Conservation (phyloP, 805 yeast species). For the Candida montana region DNA sequence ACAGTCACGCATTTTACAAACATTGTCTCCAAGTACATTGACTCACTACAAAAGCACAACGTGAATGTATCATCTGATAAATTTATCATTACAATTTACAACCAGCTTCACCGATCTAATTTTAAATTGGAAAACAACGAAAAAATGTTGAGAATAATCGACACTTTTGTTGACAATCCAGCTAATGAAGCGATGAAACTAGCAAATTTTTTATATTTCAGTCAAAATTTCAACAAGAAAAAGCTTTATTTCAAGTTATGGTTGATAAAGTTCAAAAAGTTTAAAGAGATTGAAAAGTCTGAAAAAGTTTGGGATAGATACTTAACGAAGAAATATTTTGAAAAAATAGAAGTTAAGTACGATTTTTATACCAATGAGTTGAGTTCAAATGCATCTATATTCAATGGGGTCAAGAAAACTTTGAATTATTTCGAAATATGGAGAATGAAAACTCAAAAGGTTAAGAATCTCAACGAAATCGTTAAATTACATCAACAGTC, state of each 20-base stretch:
- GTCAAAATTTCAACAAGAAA: conserved; percentile 6
- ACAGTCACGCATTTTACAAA: conserved; percentile 15
- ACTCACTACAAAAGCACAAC: conserved; percentile 13
- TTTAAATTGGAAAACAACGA: conserved; percentile 3
- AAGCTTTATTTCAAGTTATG: conserved; percentile 12
- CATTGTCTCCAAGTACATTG: conserved; percentile 15
- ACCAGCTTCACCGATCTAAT: conserved; percentile 13
- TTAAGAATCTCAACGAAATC: conserved; percentile 8
- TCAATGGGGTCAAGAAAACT: conserved; percentile 10
- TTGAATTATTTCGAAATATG: conserved; percentile 20
- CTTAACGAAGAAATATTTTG: conserved; percentile 12
- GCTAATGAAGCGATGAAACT: conserved; percentile 23
- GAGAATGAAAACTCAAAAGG: conserved; percentile 14
- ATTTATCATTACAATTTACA: conserved; percentile 21
- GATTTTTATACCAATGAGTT: conserved; percentile 15
- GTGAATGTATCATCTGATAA: conserved; percentile 14
- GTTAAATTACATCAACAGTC: conserved; percentile 11
- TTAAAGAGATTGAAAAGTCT: conserved; percentile 13
- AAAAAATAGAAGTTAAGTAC: conserved; percentile 11
- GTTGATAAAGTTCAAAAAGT: conserved; percentile 18
- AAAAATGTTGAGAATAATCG: conserved; percentile 16
- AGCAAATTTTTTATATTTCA: conserved; percentile 16
- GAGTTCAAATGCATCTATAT: conserved; percentile 17
- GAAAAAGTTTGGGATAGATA: conserved; percentile 16
- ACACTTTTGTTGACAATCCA: conserved; percentile 18